Conservation (phyloP, 2,329 filamentous ascomycete species). For the Trichophyton simii region DNA sequence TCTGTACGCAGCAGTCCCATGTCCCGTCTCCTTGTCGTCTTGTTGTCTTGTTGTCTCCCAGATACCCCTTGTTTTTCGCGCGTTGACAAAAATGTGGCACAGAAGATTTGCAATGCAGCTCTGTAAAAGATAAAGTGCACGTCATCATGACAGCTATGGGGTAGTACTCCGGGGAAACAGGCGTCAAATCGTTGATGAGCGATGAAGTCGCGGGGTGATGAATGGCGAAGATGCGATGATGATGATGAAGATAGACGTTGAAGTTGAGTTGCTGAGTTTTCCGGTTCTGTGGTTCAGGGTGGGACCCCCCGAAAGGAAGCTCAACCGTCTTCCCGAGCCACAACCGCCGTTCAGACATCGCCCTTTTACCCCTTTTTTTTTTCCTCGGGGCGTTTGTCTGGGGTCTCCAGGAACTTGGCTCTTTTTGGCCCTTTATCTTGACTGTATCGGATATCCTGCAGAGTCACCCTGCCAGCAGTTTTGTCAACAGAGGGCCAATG, state of each 20-base stretch:
- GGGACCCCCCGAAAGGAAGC: not conserved
- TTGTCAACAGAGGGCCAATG: too few relatives aligned
- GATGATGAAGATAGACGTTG: not conserved
- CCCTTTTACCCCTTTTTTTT: too few relatives aligned
- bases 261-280: constrained; percentile 1
- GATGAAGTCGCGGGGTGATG: not conserved
- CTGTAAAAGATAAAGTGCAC: not conserved
- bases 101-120: not conserved
- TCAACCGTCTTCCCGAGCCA: not conserved
- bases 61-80: not conserved
- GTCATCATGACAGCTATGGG: too few relatives aligned
- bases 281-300: not conserved
- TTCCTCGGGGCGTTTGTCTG: too few relatives aligned
- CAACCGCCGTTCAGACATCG: not conserved
- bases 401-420: too few relatives aligned
- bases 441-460: too few relatives aligned
- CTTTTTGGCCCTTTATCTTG: too few relatives aligned
- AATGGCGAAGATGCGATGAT: not conserved
- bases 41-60: not conserved
- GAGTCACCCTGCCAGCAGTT: too few relatives aligned
- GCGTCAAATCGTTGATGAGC: not conserved
- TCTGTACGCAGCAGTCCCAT: not conserved
- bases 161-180: not conserved
- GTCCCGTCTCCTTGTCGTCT: too few relatives aligned
- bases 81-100: not conserved